Evolutionary conservation across 257 asterid genomes (phyloP), one percentile per base, ranked within the genome.

Genomic region (Knoxia roxburghii): DNA sequence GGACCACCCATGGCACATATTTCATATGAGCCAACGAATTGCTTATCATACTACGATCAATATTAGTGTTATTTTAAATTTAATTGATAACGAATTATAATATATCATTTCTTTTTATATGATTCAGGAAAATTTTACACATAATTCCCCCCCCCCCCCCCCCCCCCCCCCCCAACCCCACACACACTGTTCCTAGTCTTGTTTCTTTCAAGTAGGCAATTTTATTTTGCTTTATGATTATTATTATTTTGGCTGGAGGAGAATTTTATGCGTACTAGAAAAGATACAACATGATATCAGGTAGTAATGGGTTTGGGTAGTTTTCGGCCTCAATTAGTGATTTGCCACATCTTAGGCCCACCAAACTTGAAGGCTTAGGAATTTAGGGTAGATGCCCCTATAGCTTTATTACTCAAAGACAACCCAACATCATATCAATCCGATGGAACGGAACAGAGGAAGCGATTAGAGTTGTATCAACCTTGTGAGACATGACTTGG

Each of bases 341-440:
- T 50, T 65, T 50, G 61, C 61, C 13, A 50, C 18, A 50, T 10
- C 50, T 60, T 6, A 21, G 50, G 51, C 61, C 70, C 32, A 29
- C 70, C 70, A 33, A 33, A 50, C 18, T 48, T 29, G 58, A 30
- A 52, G 59, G 69, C 11, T 48, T 32, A 32, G 57, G 70, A 33
- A 9, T 37, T 4, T 4, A 12, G 45, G 1, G 43, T 57, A 30
- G 46, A 13, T 26, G 11, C 40, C 54, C 54, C 21, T 24, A 32
- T 35, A 40, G 26, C 70, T 33, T 51, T 50, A 30, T 37, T 37
- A 35, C 61, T 51, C 48, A 21, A 49, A 65, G 50, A 53, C 37
- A 50, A 37, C 21, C 50, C 56, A 24, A 6, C 57, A 41, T 20
- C 9, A 37, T n/a, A 32, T 23, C 14, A 13, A 41, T 40, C 67